Base-by-base conservation (phyloP, 1,284 basidiomycete species). In the Pseudozyma sp. region DNA sequence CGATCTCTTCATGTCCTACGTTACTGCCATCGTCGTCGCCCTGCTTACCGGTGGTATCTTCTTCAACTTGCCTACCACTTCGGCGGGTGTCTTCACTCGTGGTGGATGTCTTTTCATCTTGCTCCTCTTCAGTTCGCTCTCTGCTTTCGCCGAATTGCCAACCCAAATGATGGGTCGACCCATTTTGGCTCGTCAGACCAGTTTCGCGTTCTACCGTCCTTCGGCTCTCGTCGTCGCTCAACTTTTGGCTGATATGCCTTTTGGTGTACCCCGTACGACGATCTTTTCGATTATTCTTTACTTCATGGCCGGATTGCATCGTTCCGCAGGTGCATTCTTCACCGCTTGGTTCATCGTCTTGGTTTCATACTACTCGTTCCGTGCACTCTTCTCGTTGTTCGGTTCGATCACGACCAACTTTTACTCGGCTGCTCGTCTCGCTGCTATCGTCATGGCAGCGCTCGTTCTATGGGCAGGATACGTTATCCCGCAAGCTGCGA, bases 31-130 rank as follows among this genome's bases (percentile, higher is more conserved):
- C 35, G 62, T 88, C 52, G 86, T 94, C 38, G 90, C 92, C 53
- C 85, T 96, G 52, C 89, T 96, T 55, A 90, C 93, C 71, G 94
- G 93, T 35, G 90, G 92, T 86, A 90, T 93, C 47, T 90, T 95
- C 59, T 95, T 94, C 86, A 83, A 88, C 62, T 80, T 86, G 48
- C 81, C 78, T 2, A 86, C 85, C 25, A 80, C 83, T 9, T 80
- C 82, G 7, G 67, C 88, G 48, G 86, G 94, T 45, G 90, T 92
- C 54, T 86, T 96, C 52, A 89, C 96, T 50, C 90, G 93, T 71
- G 94, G 93, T 38, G 90, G 92, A 85, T 90, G 93, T 42, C 90
- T 95, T 59, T 95, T 95, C 85, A 85, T 88, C 59, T 82, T 86
- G 49, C 81, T 86, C 47, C 76, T 87, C 53, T 81, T 86, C 75